Conservation (phyloP, 257 asterid genomes). For the Solanum dulcamara region DNA sequence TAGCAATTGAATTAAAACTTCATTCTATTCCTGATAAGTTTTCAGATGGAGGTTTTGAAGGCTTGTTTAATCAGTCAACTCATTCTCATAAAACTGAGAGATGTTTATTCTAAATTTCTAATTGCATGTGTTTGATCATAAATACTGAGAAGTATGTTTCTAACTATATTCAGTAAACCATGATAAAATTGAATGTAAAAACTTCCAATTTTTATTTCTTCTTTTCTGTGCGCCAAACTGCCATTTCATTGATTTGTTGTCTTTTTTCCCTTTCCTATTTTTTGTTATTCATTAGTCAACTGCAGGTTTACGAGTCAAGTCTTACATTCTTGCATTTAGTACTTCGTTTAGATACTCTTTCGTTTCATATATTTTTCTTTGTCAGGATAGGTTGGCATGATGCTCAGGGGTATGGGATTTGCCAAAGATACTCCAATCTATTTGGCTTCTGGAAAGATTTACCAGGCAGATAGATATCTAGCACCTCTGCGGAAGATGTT, state of each 20-base stretch:
- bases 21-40: neutral
- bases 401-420: conserved; percentile 96
- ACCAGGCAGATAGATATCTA: conserved; percentile 46
- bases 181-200: neutral
- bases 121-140: neutral
- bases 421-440: conserved; percentile 56
- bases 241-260: neutral
- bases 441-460: conserved; percentile 76
- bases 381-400: conserved; percentile 97
- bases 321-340: neutral
- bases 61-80: neutral
- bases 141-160: neutral
- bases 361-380: conserved; percentile 29
- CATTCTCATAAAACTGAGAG: neutral
- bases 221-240: neutral
- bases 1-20: neutral
- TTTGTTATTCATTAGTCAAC: neutral
- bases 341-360: conserved; percentile 5
- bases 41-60: neutral
- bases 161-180: neutral
- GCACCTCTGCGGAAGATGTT: conserved; percentile 69
- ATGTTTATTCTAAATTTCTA: neutral
- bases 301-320: neutral
- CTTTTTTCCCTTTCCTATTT: neutral
- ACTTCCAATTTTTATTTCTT: neutral